Conservation (phyloP, 805 yeast genomes). For the Zygoascus flipseniorum region DNA sequence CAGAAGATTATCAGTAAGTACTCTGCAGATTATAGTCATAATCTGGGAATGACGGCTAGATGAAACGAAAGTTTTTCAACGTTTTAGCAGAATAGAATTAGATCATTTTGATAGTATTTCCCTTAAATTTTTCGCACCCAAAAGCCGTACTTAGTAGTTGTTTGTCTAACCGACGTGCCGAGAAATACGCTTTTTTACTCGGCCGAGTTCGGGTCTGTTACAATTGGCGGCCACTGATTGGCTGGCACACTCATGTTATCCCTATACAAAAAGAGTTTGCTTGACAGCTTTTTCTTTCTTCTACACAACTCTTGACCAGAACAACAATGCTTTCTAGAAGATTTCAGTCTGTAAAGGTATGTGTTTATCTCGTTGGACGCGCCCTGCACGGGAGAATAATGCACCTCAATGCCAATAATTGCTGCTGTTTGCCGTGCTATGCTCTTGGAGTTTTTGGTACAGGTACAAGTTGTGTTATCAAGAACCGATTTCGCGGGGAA, state of each 20-base stretch:
- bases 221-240: neutral
- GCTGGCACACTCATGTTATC: neutral
- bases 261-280: neutral
- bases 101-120: no score
- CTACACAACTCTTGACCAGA: neutral
- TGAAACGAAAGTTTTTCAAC: neutral
- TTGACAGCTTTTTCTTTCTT: neutral
- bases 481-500: no score
- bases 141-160: no score
- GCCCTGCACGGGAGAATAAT: no score
- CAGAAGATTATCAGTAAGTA: slow-evolving; percentile 53
- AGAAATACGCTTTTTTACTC: neutral
- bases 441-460: no score
- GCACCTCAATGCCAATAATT: no score
- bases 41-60: neutral
- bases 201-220: neutral
- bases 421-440: no score
- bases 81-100: no score
- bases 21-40: slow-evolving; percentile 21
- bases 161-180: neutral
- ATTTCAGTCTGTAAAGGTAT: neutral
- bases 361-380: neutral
- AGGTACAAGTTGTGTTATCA: no score
- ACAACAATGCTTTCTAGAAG: neutral
- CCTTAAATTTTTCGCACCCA: no score